Conservation (phyloP, 176 grass and related monocot genomes). For the bread wheat (Triticum aestivum) region IWGSC_CS_RefSeq_v2.1 NC_057804.1:91378211-91378710, state of each 20-base stretch:
- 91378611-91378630: constrained; percentile 41
- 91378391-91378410: constrained; percentile 52
- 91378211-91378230: constrained; percentile 39
- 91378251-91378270: constrained; percentile 78
- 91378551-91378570: constrained; percentile 74
- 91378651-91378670: constrained; percentile 35
- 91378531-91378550: constrained; percentile 45
- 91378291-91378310: constrained; percentile 82
- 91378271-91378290: constrained; percentile 79
- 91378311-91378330: constrained; percentile 56
- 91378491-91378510: constrained; percentile 62
- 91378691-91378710: constrained; percentile 61
- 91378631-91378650: constrained; percentile 66
- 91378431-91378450: constrained; percentile 92
- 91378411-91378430: constrained; percentile 80
- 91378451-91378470: constrained; percentile 82
- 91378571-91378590: constrained; percentile 66
- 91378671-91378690: constrained; percentile 59
- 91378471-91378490: constrained; percentile 48
- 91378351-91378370: constrained; percentile 77
- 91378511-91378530: constrained; percentile 39
- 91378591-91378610: constrained; percentile 78
- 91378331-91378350: constrained; percentile 62
- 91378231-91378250: constrained; percentile 42
- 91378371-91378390: constrained; percentile 85